Percentiles rank a stretch among this genome's conserved stretches.
Evolutionary conservation across 1,139 yeast species (phyloP).

Genomic region (Hemisphaericaspora xylanilytica): DNA sequence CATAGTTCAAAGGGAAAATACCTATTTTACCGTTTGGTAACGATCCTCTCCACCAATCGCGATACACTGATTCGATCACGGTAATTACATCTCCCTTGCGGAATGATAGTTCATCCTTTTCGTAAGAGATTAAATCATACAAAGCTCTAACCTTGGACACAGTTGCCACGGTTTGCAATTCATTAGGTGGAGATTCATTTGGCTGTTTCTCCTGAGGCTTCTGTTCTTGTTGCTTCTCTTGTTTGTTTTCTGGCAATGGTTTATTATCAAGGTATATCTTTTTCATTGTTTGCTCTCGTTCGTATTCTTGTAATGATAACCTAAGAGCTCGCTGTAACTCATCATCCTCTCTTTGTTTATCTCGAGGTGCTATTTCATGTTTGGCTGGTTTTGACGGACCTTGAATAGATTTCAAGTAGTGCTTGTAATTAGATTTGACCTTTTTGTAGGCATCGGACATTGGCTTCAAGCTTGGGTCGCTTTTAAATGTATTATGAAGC

Average conservation of each 20-base stretch:
- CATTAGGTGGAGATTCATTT: constrained; percentile 14
- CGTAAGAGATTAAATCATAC: constrained; percentile 73
- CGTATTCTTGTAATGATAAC: constrained; percentile 69
- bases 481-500: constrained; percentile 53
- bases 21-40: constrained; percentile 73
- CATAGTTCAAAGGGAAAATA: constrained; percentile 92
- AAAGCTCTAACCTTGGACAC: constrained; percentile 77
- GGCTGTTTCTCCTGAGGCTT: constrained; percentile 6
- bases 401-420: constrained; percentile 29
- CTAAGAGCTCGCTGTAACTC: constrained; percentile 78
- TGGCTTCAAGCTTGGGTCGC: constrained; percentile 73
- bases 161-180: constrained; percentile 41
- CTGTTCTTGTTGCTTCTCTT: constrained; percentile 6
- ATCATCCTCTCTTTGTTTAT: constrained; percentile 66
- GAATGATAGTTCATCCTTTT: constrained; percentile 69
- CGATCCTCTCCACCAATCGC: constrained; percentile 97
- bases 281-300: constrained; percentile 35
- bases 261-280: constrained; percentile 28
- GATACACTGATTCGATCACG: constrained; percentile 81
- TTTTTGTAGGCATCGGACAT: constrained; percentile 61
- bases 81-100: constrained; percentile 75
- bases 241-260: constrained; percentile 28
- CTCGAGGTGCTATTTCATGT: constrained; percentile 46
- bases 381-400: constrained; percentile 65
- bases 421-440: constrained; percentile 41